Evolutionary conservation across 768 basidiomycete genomes (phyloP).

Genomic region (Clathrus columnatus): DNA sequence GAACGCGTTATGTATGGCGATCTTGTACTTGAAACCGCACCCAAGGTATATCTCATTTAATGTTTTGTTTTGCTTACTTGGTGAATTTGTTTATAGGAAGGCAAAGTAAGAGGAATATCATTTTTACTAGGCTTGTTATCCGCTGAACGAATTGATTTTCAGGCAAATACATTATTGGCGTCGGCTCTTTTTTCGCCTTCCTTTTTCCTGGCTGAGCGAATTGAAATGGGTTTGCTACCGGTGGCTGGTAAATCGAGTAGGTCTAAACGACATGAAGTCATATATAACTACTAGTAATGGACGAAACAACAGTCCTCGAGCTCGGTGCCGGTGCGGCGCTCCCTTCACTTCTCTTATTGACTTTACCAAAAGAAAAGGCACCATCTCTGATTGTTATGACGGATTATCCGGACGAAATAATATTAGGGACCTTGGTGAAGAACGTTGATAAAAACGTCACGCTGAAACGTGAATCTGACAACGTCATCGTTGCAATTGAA

Average conservation of each 20-base stretch:
- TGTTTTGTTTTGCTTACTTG: neutral
- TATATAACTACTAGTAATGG: neutral
- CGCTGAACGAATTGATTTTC: neutral
- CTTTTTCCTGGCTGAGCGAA: slow-evolving; percentile 54
- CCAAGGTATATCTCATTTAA: slow-evolving; percentile 36
- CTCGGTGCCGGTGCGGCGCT: slow-evolving; percentile 62
- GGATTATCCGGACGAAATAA: slow-evolving; percentile 59
- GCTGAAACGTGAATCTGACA: slow-evolving; percentile 18
- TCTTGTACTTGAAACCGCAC: slow-evolving; percentile 43
- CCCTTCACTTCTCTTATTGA: slow-evolving; percentile 53
- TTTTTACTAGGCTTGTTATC: neutral
- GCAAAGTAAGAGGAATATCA: slow-evolving; percentile 32
- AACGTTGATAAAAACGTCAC: slow-evolving; percentile 47
- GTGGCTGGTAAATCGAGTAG: slow-evolving; percentile 34
- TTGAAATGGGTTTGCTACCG: slow-evolving; percentile 47
- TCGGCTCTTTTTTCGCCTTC: slow-evolving; percentile 68
- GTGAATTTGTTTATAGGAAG: slow-evolving; percentile 33
- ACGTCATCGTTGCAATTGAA: slow-evolving; percentile 31
- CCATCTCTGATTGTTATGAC: slow-evolving; percentile 52
- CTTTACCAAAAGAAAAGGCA: slow-evolving; percentile 18
- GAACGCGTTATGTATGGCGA: slow-evolving; percentile 44
- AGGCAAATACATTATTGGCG: slow-evolving; percentile 65
- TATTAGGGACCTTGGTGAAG: slow-evolving; percentile 44
- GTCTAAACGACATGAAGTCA: slow-evolving; percentile 11
- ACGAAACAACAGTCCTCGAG: slow-evolving; percentile 44